Conservation (phyloP, 163 green algal species). For the Trebouxia gelatinosa region DNA sequence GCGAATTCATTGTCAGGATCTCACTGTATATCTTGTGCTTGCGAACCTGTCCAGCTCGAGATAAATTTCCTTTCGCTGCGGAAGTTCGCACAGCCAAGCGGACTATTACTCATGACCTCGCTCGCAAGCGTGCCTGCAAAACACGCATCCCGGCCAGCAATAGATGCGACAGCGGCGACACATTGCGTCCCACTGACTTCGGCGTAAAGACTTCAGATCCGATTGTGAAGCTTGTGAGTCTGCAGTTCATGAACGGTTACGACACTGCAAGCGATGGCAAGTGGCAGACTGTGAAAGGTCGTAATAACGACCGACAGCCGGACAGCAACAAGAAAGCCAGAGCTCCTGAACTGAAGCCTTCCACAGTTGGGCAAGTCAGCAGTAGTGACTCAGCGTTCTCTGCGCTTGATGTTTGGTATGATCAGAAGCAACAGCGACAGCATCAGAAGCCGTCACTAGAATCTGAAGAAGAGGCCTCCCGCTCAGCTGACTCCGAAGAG, state of each 20-base stretch:
- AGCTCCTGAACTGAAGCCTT: neutral
- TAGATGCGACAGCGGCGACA: no score
- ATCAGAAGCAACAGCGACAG: neutral
- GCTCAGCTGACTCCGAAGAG: neutral
- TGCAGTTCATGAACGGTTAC: neutral
- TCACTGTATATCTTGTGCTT: no score
- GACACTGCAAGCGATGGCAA: neutral
- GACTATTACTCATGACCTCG: no score
- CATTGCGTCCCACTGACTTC: no score
- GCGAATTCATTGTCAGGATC: no score
- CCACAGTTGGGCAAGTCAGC: neutral
- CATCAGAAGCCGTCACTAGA: slow-evolving; percentile 7
- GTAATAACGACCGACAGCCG: neutral
- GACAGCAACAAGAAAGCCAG: neutral
- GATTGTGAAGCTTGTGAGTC: neutral
- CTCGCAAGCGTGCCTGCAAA: no score
- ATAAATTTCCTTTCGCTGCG: no score
- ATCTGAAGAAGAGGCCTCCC: neutral
- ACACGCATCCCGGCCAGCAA: no score
- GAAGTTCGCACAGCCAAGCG: no score
- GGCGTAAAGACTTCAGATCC: no score
- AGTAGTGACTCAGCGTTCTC: slow-evolving; percentile 2
- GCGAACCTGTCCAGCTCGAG: no score
- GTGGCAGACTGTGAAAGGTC: slow-evolving; percentile 6
- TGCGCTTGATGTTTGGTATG: slow-evolving; percentile 5